These are phyloP conservation scores for Musa itinerans DNA, from an alignment of 176 grass and related monocot genomes.

Conservation along the genomic window DNA sequence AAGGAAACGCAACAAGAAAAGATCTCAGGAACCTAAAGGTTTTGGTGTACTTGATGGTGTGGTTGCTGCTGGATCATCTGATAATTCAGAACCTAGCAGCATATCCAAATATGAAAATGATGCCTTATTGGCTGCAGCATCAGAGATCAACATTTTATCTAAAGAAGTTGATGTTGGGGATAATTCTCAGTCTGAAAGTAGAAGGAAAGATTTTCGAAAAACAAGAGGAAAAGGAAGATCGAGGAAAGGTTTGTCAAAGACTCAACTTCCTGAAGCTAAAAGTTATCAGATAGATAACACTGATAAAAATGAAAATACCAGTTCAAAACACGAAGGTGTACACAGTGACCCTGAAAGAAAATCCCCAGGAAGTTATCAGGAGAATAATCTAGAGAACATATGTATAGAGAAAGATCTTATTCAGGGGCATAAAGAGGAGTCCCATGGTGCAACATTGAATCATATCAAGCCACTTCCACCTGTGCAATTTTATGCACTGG, in stretches of 20 bases:
- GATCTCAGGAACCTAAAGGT: conserved; percentile 71
- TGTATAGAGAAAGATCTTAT: neutral
- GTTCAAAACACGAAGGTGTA: conserved; percentile 24
- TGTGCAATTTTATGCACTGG: conserved; percentile 78
- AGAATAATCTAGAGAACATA: conserved; percentile 16
- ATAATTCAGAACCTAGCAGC: conserved; percentile 45
- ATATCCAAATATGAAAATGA: conserved; percentile 70
- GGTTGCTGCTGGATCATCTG: conserved; percentile 43
- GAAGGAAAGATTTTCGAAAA: conserved; percentile 33
- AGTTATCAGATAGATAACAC: conserved; percentile 22
- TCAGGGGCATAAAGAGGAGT: neutral
- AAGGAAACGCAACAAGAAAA: conserved; percentile 56
- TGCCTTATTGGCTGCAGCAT: conserved; percentile 75
- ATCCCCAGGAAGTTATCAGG: conserved; percentile 20
- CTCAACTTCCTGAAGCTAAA: conserved; percentile 22
- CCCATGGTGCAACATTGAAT: conserved; percentile 10
- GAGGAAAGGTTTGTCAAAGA: conserved; percentile 37
- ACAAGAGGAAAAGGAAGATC: conserved; percentile 38
- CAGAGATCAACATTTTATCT: conserved; percentile 51
- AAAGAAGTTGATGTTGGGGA: conserved; percentile 35
- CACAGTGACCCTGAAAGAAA: conserved; percentile 25
- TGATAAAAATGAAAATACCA: conserved; percentile 26
- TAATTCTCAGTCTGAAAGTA: conserved; percentile 29
- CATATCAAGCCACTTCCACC: conserved; percentile 56
- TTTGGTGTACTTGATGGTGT: conserved; percentile 84